Percentiles rank a stretch among this genome's conserved stretches.
Conservation (phyloP, 306 rosid species). For the Glycine soja region DNA sequence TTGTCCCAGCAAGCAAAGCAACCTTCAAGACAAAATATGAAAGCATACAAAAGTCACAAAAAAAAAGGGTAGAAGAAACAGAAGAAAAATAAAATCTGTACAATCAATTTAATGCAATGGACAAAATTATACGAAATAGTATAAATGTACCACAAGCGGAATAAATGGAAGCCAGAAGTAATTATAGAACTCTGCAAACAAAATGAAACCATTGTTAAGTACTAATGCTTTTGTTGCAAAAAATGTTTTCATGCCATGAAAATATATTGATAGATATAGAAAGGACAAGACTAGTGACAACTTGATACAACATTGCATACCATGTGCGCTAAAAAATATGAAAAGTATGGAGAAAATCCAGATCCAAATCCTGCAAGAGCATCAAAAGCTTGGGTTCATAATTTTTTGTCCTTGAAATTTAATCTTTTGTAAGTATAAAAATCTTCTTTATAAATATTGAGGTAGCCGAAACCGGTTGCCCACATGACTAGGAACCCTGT, state of each 20-base stretch:
- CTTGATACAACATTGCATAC: conserved; percentile 45
- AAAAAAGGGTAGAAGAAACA: too few relatives aligned
- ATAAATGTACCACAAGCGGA: conserved; percentile 64
- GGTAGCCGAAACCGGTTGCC: not conserved
- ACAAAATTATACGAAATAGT: not conserved
- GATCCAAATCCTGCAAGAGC: conserved; percentile 66
- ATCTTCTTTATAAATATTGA: not conserved
- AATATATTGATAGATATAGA: not conserved
- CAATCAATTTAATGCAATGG: not conserved
- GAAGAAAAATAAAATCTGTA: not conserved
- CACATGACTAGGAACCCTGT: not conserved
- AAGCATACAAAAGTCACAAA: not conserved
- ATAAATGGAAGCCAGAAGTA: conserved; percentile 80
- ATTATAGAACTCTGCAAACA: conserved; percentile 66
- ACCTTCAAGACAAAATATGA: conserved; percentile 49
- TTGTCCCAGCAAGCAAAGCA: conserved; percentile 66
- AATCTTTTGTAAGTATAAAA: not conserved
- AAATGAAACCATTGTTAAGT: conserved; percentile 1
- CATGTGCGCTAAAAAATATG: conserved; percentile 66
- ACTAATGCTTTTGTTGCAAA: conserved; percentile 12
- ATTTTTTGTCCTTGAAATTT: conserved; percentile 7
- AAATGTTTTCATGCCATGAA: not conserved
- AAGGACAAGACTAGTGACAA: not conserved
- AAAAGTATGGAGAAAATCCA: conserved; percentile 68
- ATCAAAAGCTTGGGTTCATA: conserved; percentile 13